Conservation (phyloP, 2,329 filamentous ascomycete species). For the Chrysoporthe puriensis region DNA sequence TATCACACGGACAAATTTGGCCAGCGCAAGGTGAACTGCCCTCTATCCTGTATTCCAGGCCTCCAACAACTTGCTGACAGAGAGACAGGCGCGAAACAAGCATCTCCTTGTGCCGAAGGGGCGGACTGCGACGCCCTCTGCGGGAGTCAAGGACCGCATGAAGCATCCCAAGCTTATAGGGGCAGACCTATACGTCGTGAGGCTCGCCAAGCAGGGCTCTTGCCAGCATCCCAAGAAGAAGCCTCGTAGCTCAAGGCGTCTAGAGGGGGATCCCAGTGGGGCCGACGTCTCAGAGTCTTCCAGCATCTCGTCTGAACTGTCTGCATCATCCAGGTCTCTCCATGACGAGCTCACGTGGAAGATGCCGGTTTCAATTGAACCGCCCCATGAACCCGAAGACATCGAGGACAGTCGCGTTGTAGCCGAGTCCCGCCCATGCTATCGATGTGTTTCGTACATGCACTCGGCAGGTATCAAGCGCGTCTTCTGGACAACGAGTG, state of each 20-base stretch:
- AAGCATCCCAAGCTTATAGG: constrained; percentile 51
- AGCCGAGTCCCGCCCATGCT: constrained; percentile 52
- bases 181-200: constrained; percentile 55
- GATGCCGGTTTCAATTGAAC: constrained; percentile 9
- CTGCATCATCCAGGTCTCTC: constrained; percentile 41
- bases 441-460: constrained; percentile 56
- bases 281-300: constrained; percentile 11
- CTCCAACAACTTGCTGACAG: constrained; percentile 34
- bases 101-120: constrained; percentile 25
- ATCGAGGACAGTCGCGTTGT: not conserved
- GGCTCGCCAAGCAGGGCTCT: constrained; percentile 37
- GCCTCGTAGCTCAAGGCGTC: not conserved
- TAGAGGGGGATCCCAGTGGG: not conserved
- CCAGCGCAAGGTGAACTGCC: constrained; percentile 15
- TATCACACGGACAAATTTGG: constrained; percentile 4
- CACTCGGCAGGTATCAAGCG: constrained; percentile 54
- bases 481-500: constrained; percentile 55
- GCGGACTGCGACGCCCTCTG: constrained; percentile 19
- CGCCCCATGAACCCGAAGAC: constrained; percentile 4
- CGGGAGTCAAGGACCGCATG: constrained; percentile 42
- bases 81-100: constrained; percentile 36
- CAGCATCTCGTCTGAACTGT: constrained; percentile 9
- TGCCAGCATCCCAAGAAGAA: not conserved
- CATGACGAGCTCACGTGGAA: constrained; percentile 49
- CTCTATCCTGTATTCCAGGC: too few relatives aligned